Evolutionary conservation across 495 filamentous ascomycete species (phyloP), one percentile per base, ranked within the genome.

Genomic region (Penicillium arizonense): DNA sequence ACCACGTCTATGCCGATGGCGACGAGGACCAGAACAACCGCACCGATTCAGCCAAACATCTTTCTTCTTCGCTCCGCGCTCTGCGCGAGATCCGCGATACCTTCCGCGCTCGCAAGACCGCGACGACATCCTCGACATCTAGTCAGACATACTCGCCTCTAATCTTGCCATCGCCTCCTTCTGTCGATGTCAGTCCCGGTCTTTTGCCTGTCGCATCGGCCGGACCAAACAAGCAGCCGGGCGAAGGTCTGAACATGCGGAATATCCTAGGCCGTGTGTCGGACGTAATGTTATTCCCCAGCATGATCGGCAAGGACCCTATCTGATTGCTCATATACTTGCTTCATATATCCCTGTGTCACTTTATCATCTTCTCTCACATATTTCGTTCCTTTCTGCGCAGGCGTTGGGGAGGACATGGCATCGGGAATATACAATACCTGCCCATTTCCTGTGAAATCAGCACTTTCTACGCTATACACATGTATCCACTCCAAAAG

Each of bases 211-310:
- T 62, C 43, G 46, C 39, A 10, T 23, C 38, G 8, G 35, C 45
- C 18, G 38, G 24, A 20, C 18, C 33, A 12, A 20, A 45, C 5
- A 14, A 10, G 24, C 52, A 52, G 11, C 50, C 47, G 11, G 23
- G 44, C 42, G 63, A 65, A 23, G 59, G 62, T 23, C 50, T 53
- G 55, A 44, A 49, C 41, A 70, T 70, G 64, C 62, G 53, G 28
- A 59, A 62, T 38, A 68, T 70, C 20, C 26, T 70, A 24, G 67
- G 53, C 24, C 64, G 60, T 14, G 73, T 76, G 10, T 73, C 73
- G 39, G 67, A 74, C 26, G 73, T 74, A 24, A 76, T 76, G 73
- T 47, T 73, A 37, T 76, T 76, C 40, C 73, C 73, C 9, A 70
- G 49, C n/a, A 68, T 70, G 65, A 63, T 57, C 21, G 65, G 58